Evolutionary conservation across 2,329 filamentous ascomycete species (phyloP), one percentile per base, ranked within the genome.

Genomic region (Annulohypoxylon truncatum): DNA sequence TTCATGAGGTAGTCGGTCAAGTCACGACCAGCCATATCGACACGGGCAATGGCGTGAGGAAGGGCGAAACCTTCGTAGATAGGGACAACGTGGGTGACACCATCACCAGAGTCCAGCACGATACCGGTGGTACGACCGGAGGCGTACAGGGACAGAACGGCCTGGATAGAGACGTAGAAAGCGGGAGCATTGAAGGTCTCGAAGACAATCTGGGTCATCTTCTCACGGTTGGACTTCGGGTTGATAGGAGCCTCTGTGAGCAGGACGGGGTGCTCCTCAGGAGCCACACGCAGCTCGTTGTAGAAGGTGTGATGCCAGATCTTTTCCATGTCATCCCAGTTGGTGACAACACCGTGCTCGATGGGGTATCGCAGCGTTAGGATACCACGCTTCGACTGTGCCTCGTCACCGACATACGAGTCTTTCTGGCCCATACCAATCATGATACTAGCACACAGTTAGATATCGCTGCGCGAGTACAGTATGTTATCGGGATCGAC

Each of bases 271-370:
- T 99, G 96, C 92, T 99, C 96, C 90, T 99, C 96, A 78, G 96
- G 96, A 78, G 96, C 96, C 74, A 99, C 96, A 95, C 96, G 95
- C 81, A 99, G 90, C 89, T 99, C 96, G 87, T 99, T 99, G 93
- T 98, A 99, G 90, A 99, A 99, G 82, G 96, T 98, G 93, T 99
- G 96, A 85, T 99, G 96, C 96, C 96, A 99, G 79, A 99, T 98
- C 92, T 98, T 98, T 89, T 98, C 96, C 96, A 98, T 98, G 85
- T 98, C 96, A 84, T 99, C 96, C 96, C 96, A 99, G 93, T 98
- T 98, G 87, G 96, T 99, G 82, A 99, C 96, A 79, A 99, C 96
- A 96, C 96, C 96, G 91, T 99, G 96, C 90, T 99, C 96, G 83
- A 99, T 99, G 82, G 96, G 96, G 87, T 99, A 99, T 88, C 96